Conservation (phyloP, 2,329 filamentous ascomycete species). For the Neofusicoccum sp. region DNA sequence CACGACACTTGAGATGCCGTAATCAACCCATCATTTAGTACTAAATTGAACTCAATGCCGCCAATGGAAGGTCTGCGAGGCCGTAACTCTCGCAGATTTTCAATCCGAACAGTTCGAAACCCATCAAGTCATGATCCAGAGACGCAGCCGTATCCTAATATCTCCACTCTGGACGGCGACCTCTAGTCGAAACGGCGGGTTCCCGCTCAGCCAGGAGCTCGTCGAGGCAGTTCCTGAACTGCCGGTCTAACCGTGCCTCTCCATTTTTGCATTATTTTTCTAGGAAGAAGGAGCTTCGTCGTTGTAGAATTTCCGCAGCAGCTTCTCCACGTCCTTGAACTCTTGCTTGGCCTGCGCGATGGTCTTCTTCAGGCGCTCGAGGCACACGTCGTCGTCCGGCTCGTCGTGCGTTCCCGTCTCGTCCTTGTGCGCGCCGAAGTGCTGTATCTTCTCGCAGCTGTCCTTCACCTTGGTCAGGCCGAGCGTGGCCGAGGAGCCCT, state of each 20-base stretch:
- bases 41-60: constrained; percentile 19
- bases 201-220: constrained; percentile 7
- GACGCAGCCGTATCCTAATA: constrained; percentile 12
- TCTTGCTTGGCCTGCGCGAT: constrained; percentile 74
- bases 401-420: constrained; percentile 70
- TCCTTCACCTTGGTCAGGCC: constrained; percentile 90
- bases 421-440: constrained; percentile 82
- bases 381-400: constrained; percentile 66
- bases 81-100: constrained; percentile 17
- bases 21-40: constrained; percentile 19
- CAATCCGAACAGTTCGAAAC: constrained; percentile 15
- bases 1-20: background rate
- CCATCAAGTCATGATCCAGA: constrained; percentile 20
- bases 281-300: constrained; percentile 38
- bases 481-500: constrained; percentile 93
- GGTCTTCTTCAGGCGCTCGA: constrained; percentile 70
- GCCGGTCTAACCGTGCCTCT: background rate
- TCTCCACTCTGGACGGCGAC: background rate
- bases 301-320: constrained; percentile 72
- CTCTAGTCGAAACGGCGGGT: background rate
- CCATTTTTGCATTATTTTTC: background rate
- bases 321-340: constrained; percentile 71
- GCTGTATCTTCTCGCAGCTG: constrained; percentile 94
- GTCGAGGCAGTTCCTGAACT: constrained; percentile 8
- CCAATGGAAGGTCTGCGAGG: constrained; percentile 12